Base-by-base conservation (phyloP, 306 rosid genomes). In the Inga laurina region DNA sequence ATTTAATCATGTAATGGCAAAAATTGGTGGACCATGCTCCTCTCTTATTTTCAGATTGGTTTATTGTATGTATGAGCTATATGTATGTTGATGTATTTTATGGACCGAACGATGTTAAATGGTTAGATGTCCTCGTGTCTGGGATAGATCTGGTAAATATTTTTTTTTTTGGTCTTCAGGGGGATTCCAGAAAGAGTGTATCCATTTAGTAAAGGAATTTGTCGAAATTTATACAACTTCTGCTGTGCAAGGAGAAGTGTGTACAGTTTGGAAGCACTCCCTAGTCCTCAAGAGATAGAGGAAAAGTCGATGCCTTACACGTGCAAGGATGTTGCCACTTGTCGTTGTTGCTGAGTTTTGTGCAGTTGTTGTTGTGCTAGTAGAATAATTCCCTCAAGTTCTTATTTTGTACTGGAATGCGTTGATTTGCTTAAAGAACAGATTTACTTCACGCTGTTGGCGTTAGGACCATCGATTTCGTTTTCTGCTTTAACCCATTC, bases 171-270 rank as follows among this genome's bases (percentile, higher is more conserved):
- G 14, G 78, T 83, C 56, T 83, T 82, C 92, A 97, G 98, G 91
- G 89, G 79, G 35, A 32, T 92, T 88, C 95, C 98, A 30, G 98
- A 91, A 74, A 92, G 97, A 86, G 94, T 92, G 46, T 89, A 89
- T 82, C 99, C 98, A 44, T 97, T 97, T 84, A 97, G 99, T 82
- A 83, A 89, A 82, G 99, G 98, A 88, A 34, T 86, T 37, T 83
- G 94, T 84, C 86, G 75, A 88, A 97, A 97, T 81, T 22, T 97
- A 77, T 91, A 87, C 80, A 82, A 80, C 77, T 97, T 97, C 89
- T 97, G 99, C 88, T 94, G 92, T 62, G 82, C 75, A 32, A 82
- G 43, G 82, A 79, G 84, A 72, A 75, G 86, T 72, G 30, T 46
- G 35, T 70, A 85, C 84, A 81, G 79, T 72, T 30, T 91, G 85